Conservation (phyloP, 371 early-diverging fungal species). For the Mortierella sp. region DNA sequence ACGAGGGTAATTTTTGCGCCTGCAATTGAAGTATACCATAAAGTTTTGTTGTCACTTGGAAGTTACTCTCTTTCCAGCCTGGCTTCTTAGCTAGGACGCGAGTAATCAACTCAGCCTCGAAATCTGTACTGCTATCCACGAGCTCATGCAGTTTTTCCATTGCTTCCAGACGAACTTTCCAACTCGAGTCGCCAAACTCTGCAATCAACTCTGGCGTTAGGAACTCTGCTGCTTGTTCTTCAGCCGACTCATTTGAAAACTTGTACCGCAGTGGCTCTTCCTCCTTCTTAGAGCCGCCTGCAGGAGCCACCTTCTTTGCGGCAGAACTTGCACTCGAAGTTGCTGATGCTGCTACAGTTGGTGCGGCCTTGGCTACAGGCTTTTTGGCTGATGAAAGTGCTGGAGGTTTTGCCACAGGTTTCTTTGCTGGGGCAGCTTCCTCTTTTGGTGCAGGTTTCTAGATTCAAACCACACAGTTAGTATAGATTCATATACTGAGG, state of each 20-base stretch:
- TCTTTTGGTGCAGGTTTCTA: slow-evolving; percentile 54
- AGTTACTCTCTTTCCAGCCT: slow-evolving; percentile 97
- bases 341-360: slow-evolving; percentile 22
- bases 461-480: background rate
- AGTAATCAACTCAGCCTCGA: slow-evolving; percentile 89
- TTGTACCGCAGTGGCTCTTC: slow-evolving; percentile 80
- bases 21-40: slow-evolving; percentile 77
- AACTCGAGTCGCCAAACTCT: slow-evolving; percentile 77
- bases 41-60: slow-evolving; percentile 76
- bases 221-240: slow-evolving; percentile 72
- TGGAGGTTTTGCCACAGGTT: slow-evolving; percentile 60
- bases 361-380: slow-evolving; percentile 44
- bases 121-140: slow-evolving; percentile 62
- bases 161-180: slow-evolving; percentile 93
- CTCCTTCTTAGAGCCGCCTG: slow-evolving; percentile 65
- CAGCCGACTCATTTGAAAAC: slow-evolving; percentile 76
- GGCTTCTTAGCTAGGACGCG: slow-evolving; percentile 85
- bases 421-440: slow-evolving; percentile 73
- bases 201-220: slow-evolving; percentile 71
- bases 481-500: slow-evolving; percentile 1
- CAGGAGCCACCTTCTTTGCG: slow-evolving; percentile 66
- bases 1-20: slow-evolving; percentile 70
- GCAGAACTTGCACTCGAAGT: slow-evolving; percentile 56
- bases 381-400: slow-evolving; percentile 57
- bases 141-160: slow-evolving; percentile 80